These are phyloP conservation scores for Salinomyces thailandicus DNA, from an alignment of 2,329 filamentous ascomycete species.

Conservation along the genomic window DNA sequence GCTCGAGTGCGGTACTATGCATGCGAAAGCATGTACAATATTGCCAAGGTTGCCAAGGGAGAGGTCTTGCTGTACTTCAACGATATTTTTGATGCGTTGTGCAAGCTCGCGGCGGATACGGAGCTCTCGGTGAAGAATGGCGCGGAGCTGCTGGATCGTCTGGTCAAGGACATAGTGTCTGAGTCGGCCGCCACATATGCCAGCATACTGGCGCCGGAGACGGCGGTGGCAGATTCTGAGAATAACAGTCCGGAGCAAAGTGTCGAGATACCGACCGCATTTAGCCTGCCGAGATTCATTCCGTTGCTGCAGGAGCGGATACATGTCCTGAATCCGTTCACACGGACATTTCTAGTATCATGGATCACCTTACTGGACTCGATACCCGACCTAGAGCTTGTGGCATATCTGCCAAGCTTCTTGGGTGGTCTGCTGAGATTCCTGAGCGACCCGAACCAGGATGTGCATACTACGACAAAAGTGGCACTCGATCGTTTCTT, in stretches of 20 bases:
- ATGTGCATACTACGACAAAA: slow-evolving; percentile 92
- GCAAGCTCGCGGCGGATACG: slow-evolving; percentile 91
- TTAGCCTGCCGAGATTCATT: slow-evolving; percentile 83
- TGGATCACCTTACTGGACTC: slow-evolving; percentile 94
- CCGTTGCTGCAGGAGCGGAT: slow-evolving; percentile 90
- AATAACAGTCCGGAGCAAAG: slow-evolving; percentile 24
- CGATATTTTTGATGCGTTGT: slow-evolving; percentile 92
- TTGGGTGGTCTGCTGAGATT: slow-evolving; percentile 83
- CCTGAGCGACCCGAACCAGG: slow-evolving; percentile 77
- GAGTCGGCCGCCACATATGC: slow-evolving; percentile 93
- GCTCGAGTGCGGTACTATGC: slow-evolving; percentile 94
- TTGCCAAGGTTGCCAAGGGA: slow-evolving; percentile 96
- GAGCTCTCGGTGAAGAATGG: slow-evolving; percentile 98
- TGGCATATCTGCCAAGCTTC: slow-evolving; percentile 86
- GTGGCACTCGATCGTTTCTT: slow-evolving; percentile 81
- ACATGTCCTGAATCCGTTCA: slow-evolving; percentile 88
- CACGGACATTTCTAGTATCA: slow-evolving; percentile 84
- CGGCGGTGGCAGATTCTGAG: slow-evolving; percentile 37
- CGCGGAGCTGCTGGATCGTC: slow-evolving; percentile 82
- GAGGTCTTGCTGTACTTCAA: slow-evolving; percentile 97
- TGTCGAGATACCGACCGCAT: slow-evolving; percentile 64
- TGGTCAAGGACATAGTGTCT: slow-evolving; percentile 92
- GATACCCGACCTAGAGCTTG: slow-evolving; percentile 90
- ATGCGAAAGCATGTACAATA: slow-evolving; percentile 99
- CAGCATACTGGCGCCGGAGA: slow-evolving; percentile 58